A percentile compares a stretch with the other conserved stretches of the same genome.
These are phyloP conservation scores for Candida jianshihensis DNA, from an alignment of 805 yeast genomes.

Conservation along the genomic window DNA sequence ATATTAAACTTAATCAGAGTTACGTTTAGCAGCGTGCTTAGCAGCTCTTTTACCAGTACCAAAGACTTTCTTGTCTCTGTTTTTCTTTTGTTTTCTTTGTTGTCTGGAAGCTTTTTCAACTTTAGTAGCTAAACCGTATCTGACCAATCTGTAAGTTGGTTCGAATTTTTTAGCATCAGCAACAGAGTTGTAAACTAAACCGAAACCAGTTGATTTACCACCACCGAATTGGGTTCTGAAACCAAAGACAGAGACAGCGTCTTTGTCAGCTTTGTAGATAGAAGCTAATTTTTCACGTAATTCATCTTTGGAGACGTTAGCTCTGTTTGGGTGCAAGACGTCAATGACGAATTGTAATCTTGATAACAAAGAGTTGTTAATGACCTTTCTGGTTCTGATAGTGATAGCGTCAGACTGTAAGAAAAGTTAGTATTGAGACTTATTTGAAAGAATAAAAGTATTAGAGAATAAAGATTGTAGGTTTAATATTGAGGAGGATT, in stretches of 20 bases:
- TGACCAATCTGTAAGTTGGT: slow-evolving; percentile 98
- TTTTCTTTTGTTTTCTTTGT: slow-evolving; percentile 99
- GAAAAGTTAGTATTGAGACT: slow-evolving; percentile 15
- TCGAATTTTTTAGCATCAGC: slow-evolving; percentile 98
- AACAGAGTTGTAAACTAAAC: slow-evolving; percentile 95
- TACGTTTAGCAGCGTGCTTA: slow-evolving; percentile 86
- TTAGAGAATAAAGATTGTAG: not conserved
- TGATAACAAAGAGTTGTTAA: slow-evolving; percentile 97
- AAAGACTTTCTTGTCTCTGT: slow-evolving; percentile 98
- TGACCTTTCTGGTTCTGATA: slow-evolving; percentile 98
- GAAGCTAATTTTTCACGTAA: slow-evolving; percentile 90
- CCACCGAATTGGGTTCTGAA: slow-evolving; percentile 99
- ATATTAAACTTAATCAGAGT: slow-evolving; percentile 64
- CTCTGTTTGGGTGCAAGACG: slow-evolving; percentile 98
- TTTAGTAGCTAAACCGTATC: slow-evolving; percentile 96
- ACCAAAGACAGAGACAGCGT: slow-evolving; percentile 95
- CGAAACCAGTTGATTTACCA: slow-evolving; percentile 98
- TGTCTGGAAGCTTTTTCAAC: slow-evolving; percentile 98
- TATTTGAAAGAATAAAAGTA: not conserved
- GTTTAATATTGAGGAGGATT: no score
- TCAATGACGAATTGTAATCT: slow-evolving; percentile 99
- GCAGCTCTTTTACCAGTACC: slow-evolving; percentile 97
- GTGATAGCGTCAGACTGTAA: slow-evolving; percentile 96
- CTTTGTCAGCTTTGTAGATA: slow-evolving; percentile 87
- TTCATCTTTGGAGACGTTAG: slow-evolving; percentile 99